These are phyloP conservation scores for Cercospora sesami DNA, from an alignment of 2,329 filamentous ascomycete genomes.

Conservation along the genomic window DNA sequence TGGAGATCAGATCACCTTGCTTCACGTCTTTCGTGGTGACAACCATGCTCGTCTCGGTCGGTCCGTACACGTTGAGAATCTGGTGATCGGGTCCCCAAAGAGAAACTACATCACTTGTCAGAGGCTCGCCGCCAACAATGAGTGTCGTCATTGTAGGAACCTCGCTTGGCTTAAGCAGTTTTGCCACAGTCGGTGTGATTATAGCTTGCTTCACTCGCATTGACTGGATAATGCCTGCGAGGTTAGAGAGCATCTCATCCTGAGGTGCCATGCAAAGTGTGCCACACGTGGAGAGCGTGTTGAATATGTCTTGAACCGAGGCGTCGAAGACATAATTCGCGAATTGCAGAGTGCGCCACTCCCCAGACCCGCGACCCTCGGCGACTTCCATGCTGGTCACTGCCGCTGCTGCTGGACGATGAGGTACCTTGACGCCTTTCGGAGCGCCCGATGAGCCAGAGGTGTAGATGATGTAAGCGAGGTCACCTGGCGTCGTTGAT, in stretches of 20 bases:
- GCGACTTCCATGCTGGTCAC: not conserved
- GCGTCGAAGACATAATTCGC: not conserved
- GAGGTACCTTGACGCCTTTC: not conserved
- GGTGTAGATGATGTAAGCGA: not conserved
- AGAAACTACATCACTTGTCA: not conserved
- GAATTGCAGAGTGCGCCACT: not conserved
- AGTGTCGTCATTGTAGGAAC: not conserved
- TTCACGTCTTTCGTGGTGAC: not conserved
- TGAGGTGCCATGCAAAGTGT: not conserved
- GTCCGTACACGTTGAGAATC: not conserved
- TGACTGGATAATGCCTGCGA: not conserved
- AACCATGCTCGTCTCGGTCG: not conserved
- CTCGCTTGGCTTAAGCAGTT: not conserved
- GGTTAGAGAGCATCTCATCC: not conserved
- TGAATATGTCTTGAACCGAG: not conserved
- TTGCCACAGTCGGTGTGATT: not conserved
- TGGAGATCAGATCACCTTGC: not conserved
- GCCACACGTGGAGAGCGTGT: not conserved
- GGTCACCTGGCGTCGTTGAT: not conserved
- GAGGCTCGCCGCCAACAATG: not conserved
- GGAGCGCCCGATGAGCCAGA: not conserved
- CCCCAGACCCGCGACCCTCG: not conserved
- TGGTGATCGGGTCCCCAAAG: not conserved
- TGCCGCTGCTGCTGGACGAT: not conserved
- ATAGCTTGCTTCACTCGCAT: not conserved